phyloP scores from a whole-genome alignment of 225 moss, liverwort and hornwort species.

The Bryum argenteum region DNA sequence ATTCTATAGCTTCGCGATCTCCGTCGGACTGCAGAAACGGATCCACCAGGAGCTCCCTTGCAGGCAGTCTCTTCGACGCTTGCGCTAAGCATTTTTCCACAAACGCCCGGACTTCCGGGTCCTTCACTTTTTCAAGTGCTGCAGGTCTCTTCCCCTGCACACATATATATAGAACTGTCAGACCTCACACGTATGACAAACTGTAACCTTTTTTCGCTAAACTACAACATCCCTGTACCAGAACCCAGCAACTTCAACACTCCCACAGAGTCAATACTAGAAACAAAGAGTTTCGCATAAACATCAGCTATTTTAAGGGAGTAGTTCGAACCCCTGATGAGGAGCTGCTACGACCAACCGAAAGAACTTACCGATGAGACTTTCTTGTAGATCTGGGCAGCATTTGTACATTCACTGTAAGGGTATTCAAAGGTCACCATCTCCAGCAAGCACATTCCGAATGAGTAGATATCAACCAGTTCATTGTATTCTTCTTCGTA shows the following conservation, averaged over 20 bases:
- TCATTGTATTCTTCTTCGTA: slow-evolving; percentile 98
- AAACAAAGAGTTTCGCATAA: slow-evolving; percentile 12
- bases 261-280: slow-evolving; percentile 6
- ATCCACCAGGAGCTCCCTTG: slow-evolving; percentile 85
- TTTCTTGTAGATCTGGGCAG: slow-evolving; percentile 96
- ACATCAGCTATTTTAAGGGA: neutral
- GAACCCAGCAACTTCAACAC: slow-evolving; percentile 4
- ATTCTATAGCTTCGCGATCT: slow-evolving; percentile 70
- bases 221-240: neutral
- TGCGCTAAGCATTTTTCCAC: slow-evolving; percentile 87
- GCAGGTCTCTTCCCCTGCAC: slow-evolving; percentile 91
- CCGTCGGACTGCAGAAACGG: slow-evolving; percentile 86
- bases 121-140: slow-evolving; percentile 85
- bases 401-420: slow-evolving; percentile 96
- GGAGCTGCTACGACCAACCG: neutral
- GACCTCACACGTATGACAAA: slow-evolving; percentile 20
- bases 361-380: slow-evolving; percentile 73
- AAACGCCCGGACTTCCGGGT: slow-evolving; percentile 81
- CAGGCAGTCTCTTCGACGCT: slow-evolving; percentile 83
- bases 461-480: slow-evolving; percentile 96
- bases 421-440: slow-evolving; percentile 98
- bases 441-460: slow-evolving; percentile 98
- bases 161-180: slow-evolving; percentile 23
- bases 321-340: neutral
- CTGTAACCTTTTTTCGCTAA: neutral